Conservation (phyloP, 2,329 filamentous ascomycete genomes). For the Pyrenophora teres region DNA sequence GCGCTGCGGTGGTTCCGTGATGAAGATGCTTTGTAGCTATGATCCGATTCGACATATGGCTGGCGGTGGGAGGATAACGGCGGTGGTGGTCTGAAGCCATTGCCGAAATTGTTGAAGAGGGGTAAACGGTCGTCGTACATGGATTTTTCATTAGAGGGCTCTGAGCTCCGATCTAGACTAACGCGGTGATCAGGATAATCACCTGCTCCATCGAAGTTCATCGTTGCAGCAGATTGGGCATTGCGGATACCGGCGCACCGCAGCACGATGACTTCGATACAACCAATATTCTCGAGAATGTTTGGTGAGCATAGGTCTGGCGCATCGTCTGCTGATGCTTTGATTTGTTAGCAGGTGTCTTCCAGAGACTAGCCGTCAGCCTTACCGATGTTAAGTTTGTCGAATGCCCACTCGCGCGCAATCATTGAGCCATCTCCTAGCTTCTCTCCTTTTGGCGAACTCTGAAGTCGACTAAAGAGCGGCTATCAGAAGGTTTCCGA, state of each 20-base stretch:
- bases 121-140: conserved; percentile 27
- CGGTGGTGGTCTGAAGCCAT: conserved; percentile 7
- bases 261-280: conserved; percentile 55
- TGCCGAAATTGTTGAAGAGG: neutral
- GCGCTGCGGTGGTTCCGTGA: conserved; percentile 1
- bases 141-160: neutral
- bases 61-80: conserved; percentile 12
- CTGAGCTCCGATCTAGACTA: conserved; percentile 19
- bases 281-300: conserved; percentile 50
- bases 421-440: conserved; percentile 54
- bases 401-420: conserved; percentile 60
- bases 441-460: conserved; percentile 60
- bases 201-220: conserved; percentile 38
- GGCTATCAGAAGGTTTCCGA: conserved; percentile 33
- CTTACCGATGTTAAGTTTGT: conserved; percentile 55
- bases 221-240: conserved; percentile 20
- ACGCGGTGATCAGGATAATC: conserved; percentile 23
- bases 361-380: neutral
- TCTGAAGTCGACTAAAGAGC: conserved; percentile 53
- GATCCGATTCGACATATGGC: conserved; percentile 21
- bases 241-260: conserved; percentile 45
- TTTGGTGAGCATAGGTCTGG: conserved; percentile 37
- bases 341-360: conserved; percentile 15
- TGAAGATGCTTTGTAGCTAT: conserved; percentile 9
- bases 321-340: conserved; percentile 48